These are phyloP conservation scores for Komagataea norvegica DNA, from an alignment of 1,139 yeast genomes.

Conservation along the genomic window DNA sequence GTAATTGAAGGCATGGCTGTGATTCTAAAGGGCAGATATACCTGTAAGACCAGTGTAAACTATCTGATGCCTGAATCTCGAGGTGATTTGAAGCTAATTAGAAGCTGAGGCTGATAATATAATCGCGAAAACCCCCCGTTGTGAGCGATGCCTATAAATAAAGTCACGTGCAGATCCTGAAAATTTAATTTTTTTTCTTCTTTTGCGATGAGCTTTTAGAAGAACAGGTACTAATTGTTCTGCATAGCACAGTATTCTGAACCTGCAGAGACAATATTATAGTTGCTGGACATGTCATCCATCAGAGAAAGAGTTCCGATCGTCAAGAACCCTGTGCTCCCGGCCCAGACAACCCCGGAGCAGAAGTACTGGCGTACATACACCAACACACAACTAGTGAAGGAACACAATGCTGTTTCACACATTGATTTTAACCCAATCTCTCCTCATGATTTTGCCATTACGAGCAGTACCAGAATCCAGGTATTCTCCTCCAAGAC, in stretches of 20 bases:
- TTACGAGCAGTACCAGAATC: conserved; percentile 85
- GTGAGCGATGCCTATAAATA: too few species aligned
- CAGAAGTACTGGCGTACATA: conserved; percentile 89
- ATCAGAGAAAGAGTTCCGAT: conserved; percentile 64
- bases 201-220: conserved; percentile 4
- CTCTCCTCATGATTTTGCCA: conserved; percentile 89
- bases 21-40: neutral
- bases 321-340: conserved; percentile 68
- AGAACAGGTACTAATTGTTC: neutral
- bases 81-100: too few species aligned
- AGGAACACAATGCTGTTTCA: conserved; percentile 88
- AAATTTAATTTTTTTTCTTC: neutral
- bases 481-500: conserved; percentile 92
- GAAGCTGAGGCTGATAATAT: too few species aligned
- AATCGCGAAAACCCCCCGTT: too few species aligned
- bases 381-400: conserved; percentile 76
- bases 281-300: conserved; percentile 73
- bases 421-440: conserved; percentile 85
- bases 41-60: neutral
- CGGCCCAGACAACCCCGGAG: conserved; percentile 87
- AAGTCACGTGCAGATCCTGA: too few species aligned
- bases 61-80: neutral
- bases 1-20: conserved; percentile 19
- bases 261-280: neutral
- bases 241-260: too few species aligned